Conservation (phyloP, 139 green algal genomes). For the Chlorella ohadii region DNA sequence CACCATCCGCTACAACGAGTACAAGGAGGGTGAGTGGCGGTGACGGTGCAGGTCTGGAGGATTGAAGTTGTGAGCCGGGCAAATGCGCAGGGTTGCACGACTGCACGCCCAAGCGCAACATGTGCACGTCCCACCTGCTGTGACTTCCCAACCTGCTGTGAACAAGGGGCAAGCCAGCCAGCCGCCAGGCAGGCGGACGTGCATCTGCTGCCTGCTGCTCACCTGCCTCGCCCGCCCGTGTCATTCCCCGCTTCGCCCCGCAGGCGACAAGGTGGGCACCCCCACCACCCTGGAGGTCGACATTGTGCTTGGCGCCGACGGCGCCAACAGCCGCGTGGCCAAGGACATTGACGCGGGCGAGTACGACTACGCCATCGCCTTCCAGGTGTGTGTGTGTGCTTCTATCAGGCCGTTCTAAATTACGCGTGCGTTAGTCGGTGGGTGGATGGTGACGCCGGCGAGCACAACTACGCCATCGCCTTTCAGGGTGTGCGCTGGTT, state of each 20-base stretch:
- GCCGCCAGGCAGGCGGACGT: too few species aligned
- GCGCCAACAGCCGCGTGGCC: constrained; percentile 98
- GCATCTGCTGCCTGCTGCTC: too few species aligned
- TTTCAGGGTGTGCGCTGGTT: too few species aligned
- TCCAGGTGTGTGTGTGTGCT: constrained; percentile 63
- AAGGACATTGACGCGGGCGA: constrained; percentile 98
- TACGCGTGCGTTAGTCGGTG: too few species aligned
- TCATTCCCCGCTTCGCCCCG: not conserved
- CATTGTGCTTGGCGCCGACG: constrained; percentile 96
- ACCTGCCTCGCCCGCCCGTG: not conserved
- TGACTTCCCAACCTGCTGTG: too few species aligned
- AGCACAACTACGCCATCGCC: too few species aligned
- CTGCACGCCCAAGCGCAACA: too few species aligned
- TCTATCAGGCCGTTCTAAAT: too few species aligned
- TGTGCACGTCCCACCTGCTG: too few species aligned
- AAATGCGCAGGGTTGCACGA: too few species aligned
- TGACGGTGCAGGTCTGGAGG: not conserved
- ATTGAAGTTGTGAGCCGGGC: not conserved
- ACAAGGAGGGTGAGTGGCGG: constrained; percentile 47
- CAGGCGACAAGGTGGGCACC: constrained; percentile 85
- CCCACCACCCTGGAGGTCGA: constrained; percentile 93
- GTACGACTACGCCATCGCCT: constrained; percentile 99
- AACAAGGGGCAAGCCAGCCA: too few species aligned
- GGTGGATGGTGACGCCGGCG: too few species aligned
- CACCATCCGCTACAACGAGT: constrained; percentile 95